Conservation (phyloP, 2,329 filamentous ascomycete species). For the Diaporthe citrichinensis region DNA sequence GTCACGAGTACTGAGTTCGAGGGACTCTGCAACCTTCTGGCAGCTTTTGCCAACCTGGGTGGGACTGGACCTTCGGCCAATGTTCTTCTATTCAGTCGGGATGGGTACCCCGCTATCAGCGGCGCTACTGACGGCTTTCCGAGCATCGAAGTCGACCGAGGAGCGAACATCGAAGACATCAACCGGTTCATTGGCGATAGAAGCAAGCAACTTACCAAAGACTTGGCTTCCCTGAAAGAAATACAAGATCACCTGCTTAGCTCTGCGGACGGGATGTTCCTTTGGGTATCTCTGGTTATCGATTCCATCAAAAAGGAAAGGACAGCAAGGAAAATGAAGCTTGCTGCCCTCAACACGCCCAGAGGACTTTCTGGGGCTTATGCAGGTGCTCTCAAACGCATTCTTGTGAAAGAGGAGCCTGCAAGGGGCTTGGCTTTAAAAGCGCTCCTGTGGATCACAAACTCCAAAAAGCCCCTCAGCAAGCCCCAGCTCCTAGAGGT, state of each 20-base stretch:
- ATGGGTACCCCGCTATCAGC: conserved; percentile 1
- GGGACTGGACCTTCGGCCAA: neutral
- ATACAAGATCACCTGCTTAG: neutral
- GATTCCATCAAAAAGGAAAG: conserved; percentile 26
- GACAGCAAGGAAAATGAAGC: conserved; percentile 27
- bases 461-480: conserved; percentile 10
- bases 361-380: conserved; percentile 10
- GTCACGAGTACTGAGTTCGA: conserved; percentile 10
- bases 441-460: neutral
- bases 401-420: neutral
- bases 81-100: neutral
- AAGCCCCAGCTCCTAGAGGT: conserved; percentile 17
- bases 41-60: neutral
- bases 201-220: conserved; percentile 8
- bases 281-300: conserved; percentile 15
- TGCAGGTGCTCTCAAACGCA: neutral
- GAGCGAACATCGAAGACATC: conserved; percentile 12
- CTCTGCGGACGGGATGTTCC: conserved; percentile 9
- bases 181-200: conserved; percentile 19
- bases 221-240: neutral
- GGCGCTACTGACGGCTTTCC: neutral
- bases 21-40: neutral
- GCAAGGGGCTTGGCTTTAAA: neutral
- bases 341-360: neutral
- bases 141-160: conserved; percentile 22